Base-by-base conservation (phyloP, 345 rosid genomes). In the Eucalyptus coolabah region DNA sequence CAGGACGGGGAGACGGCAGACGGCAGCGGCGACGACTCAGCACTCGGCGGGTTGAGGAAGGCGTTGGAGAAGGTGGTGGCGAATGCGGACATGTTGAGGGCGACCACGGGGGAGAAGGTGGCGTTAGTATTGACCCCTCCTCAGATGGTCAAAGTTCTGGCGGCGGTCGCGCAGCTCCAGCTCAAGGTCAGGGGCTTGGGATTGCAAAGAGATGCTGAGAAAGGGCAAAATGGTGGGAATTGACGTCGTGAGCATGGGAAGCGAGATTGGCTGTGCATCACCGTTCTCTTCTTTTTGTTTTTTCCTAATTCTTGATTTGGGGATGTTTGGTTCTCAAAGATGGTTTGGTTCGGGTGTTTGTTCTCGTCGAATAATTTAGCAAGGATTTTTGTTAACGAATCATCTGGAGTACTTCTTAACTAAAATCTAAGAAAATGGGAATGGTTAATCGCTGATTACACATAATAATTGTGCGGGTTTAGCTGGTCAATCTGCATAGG, bases 121-220 rank as follows among this genome's bases (percentile, higher is more conserved):
- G 89, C 89, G 93, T 93, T 91, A 87, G 93, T 91, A 50, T 83
- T 95, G 87, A 93, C 37, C 50, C 93, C 95, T 14, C 67, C n/a
- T n/a, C 95, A 95, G 92, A 93, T 81, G 3, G 90, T 93, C 13
- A 90, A 45, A 91, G 92, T 93, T 69, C 65, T 91, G 88, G 56
- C 89, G 4, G 94, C 93, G 3, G 93, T 90, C 2, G 86, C 93
- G 4, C 91, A 83, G 91, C 90, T 92, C 80, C 93, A 90, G 88
- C 72, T 91, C 5, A 89, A 56, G 87, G 72, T 92, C 40, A 89
- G 94, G 87, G 88, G 87, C 34, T 86, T 88, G 87, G 96, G 95
- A 3, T n/a, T 91, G 90, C 89, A 87, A 18, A 90, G 77, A 63
- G 92, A 83, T 17, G 81, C 86, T 2, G 87, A 53, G 60, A 72